Percentiles rank a stretch among this genome's conserved stretches.
Conservation (phyloP, 2,329 filamentous ascomycete genomes). For the Lecanicillium sp. region DNA sequence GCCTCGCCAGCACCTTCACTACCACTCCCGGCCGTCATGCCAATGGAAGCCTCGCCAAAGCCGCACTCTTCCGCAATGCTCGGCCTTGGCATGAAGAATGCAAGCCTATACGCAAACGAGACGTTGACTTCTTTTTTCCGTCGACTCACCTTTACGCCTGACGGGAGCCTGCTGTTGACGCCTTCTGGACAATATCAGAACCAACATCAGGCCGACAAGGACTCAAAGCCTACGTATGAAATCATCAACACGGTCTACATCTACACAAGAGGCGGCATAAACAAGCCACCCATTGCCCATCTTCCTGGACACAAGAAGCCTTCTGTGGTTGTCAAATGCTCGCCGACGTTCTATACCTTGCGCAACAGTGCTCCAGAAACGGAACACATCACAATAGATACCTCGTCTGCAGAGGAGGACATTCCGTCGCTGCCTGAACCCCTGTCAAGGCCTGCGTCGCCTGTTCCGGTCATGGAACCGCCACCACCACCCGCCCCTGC, state of each 20-base stretch:
- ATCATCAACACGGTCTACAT: slow-evolving; percentile 97
- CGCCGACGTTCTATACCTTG: slow-evolving; percentile 78
- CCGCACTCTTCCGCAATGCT: slow-evolving; percentile 48
- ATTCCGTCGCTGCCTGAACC: slow-evolving; percentile 81
- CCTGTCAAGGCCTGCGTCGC: slow-evolving; percentile 51
- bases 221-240: slow-evolving; percentile 70
- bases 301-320: slow-evolving; percentile 97
- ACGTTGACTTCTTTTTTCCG: slow-evolving; percentile 96
- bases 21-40: slow-evolving; percentile 90
- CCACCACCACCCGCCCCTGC: slow-evolving; percentile 56
- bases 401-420: slow-evolving; percentile 75
- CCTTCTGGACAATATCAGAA: slow-evolving; percentile 93
- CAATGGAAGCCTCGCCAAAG: slow-evolving; percentile 81
- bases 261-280: slow-evolving; percentile 91
- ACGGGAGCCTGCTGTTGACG: slow-evolving; percentile 87
- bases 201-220: slow-evolving; percentile 55
- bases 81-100: slow-evolving; percentile 65
- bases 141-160: slow-evolving; percentile 85
- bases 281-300: slow-evolving; percentile 91
- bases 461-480: slow-evolving; percentile 69
- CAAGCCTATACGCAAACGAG: slow-evolving; percentile 91
- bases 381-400: slow-evolving; percentile 90
- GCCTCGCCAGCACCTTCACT: slow-evolving; percentile 89
- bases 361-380: slow-evolving; percentile 61
- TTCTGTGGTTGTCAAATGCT: slow-evolving; percentile 91